Evolutionary conservation across 108 stramenopile genomes (phyloP).

Genomic region (Conticribra guillardii): DNA sequence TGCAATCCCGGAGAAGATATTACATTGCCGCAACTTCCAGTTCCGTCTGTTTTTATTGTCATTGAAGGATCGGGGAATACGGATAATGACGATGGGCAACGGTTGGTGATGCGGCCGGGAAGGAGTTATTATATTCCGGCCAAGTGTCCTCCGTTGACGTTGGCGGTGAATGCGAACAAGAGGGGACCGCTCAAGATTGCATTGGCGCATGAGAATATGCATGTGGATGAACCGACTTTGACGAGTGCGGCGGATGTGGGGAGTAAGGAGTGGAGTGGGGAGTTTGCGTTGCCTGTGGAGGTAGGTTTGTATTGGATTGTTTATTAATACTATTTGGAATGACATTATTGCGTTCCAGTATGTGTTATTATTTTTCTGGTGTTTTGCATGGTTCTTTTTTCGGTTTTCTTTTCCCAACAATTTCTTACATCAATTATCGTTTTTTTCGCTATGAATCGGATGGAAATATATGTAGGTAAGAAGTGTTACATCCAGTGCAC

Average conservation of each 20-base stretch:
- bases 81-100: conserved; percentile 59
- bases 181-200: conserved; percentile 76
- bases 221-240: conserved; percentile 62
- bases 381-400: too few species aligned
- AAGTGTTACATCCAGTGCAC: background rate
- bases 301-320: too few species aligned
- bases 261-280: conserved; percentile 43
- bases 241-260: conserved; percentile 27
- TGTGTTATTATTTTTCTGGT: too few species aligned
- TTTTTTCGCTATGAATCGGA: background rate
- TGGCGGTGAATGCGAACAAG: conserved; percentile 57
- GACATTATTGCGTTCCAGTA: too few species aligned
- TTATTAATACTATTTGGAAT: too few species aligned
- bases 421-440: background rate
- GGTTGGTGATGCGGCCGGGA: conserved; percentile 68
- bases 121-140: conserved; percentile 60
- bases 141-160: conserved; percentile 47
- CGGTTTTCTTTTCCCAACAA: too few species aligned
- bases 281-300: conserved; percentile 45
- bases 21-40: conserved; percentile 50
- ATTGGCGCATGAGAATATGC: conserved; percentile 72
- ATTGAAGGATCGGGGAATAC: conserved; percentile 75
- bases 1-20: conserved; percentile 69
- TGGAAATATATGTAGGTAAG: background rate
- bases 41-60: conserved; percentile 72